Evolutionary conservation across 78 protist species (phyloP).

Genomic region (Emiliania huxleyi): DNA sequence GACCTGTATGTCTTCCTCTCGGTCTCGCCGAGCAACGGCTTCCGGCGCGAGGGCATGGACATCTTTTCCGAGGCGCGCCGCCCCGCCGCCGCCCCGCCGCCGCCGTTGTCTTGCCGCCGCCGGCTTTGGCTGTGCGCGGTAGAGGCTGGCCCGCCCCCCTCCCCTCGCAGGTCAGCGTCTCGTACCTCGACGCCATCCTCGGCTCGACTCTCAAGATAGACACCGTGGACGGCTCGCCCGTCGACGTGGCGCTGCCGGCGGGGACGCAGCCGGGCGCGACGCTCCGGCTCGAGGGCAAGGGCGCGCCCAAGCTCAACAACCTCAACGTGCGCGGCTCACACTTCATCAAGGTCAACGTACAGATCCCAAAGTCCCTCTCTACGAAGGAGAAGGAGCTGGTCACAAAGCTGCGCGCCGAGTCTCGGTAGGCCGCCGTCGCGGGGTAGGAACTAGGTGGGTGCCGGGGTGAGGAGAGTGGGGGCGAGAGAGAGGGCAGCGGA

Average conservation of each 20-base stretch:
- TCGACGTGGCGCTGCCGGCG: neutral
- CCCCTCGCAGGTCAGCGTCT: neutral
- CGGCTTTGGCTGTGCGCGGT: too few species aligned
- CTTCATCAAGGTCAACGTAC: slow-evolving; percentile 31
- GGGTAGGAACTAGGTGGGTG: too few species aligned
- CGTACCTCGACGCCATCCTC: slow-evolving; percentile 41
- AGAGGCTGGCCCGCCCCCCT: too few species aligned
- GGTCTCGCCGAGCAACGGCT: neutral
- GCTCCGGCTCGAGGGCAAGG: neutral
- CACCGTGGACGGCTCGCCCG: slow-evolving; percentile 34
- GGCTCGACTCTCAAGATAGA: slow-evolving; percentile 20
- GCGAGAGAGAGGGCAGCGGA: too few species aligned
- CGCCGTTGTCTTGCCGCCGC: too few species aligned
- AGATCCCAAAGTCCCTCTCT: slow-evolving; percentile 24
- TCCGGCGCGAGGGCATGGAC: slow-evolving; percentile 51
- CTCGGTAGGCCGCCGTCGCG: too few species aligned
- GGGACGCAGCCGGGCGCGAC: slow-evolving; percentile 53
- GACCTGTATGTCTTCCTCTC: slow-evolving; percentile 49
- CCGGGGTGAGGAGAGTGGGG: too few species aligned
- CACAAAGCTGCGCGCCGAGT: neutral
- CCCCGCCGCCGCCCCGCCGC: too few species aligned
- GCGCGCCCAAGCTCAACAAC: slow-evolving; percentile 30
- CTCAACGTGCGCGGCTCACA: slow-evolving; percentile 12
- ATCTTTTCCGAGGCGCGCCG: slow-evolving; percentile 31
- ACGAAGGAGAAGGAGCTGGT: neutral